phyloP scores from a whole-genome alignment of 2,329 filamentous ascomycete species.

The Epichloe uncinata region DNA sequence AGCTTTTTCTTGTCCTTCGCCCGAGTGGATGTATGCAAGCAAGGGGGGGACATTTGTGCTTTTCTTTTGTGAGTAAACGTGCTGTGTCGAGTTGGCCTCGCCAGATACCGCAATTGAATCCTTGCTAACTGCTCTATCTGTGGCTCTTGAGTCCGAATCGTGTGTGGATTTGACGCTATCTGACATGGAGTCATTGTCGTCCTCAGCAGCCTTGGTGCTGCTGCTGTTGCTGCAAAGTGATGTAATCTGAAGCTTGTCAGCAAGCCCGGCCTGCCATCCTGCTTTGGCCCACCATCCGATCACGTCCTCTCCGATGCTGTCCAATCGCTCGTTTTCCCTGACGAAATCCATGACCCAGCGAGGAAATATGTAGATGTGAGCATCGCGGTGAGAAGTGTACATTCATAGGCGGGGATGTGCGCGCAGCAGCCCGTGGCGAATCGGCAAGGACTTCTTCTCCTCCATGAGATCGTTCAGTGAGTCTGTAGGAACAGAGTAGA shows the following conservation, averaged over 20 bases:
- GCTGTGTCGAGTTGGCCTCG: background rate
- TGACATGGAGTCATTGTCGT: constrained; percentile 22
- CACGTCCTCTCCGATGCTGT: constrained; percentile 83
- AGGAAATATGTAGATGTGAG: constrained; percentile 90
- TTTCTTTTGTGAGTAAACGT: background rate
- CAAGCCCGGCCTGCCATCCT: constrained; percentile 73
- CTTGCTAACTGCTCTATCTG: background rate
- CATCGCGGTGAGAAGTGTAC: constrained; percentile 73
- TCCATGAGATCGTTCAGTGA: constrained; percentile 75
- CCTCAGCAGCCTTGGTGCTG: constrained; percentile 21
- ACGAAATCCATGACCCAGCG: constrained; percentile 83
- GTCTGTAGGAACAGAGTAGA: constrained; percentile 80
- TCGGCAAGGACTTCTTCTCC: constrained; percentile 55
- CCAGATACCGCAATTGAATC: background rate
- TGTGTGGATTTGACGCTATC: constrained; percentile 16
- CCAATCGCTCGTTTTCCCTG: constrained; percentile 63
- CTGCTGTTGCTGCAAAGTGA: constrained; percentile 38
- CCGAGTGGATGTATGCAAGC: constrained; percentile 68
- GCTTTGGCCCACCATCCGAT: constrained; percentile 94
- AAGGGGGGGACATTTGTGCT: constrained; percentile 48
- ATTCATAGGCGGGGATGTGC: constrained; percentile 66
- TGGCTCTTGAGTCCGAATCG: constrained; percentile 12
- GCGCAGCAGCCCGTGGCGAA: constrained; percentile 64
- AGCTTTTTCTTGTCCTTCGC: constrained; percentile 26
- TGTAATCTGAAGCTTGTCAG: constrained; percentile 61